Evolutionary conservation across 2,329 filamentous ascomycete species (phyloP), one percentile per base, ranked within the genome.

Genomic region (Penicillium sp.): DNA sequence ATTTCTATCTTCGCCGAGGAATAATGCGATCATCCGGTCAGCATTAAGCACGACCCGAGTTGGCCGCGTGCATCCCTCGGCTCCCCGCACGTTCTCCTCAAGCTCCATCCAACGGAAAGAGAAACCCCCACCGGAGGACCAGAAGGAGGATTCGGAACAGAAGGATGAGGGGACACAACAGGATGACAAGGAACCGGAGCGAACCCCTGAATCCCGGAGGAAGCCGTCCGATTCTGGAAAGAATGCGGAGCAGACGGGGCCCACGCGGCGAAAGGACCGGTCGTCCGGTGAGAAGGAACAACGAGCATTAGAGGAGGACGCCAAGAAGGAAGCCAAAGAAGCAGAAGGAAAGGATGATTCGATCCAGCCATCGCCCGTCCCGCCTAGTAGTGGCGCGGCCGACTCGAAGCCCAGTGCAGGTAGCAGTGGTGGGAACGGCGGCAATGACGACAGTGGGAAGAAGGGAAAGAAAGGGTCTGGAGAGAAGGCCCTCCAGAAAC

Each of bases 401-500:
- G 74, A 77, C 54, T 71, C 73, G 18, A 76, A 75, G 59, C 78
- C 81, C 31, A 83, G 82, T 62, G 78, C 84, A 43, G 81, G 85
- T 38, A 75, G 70, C 44, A 69, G 71, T 48, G 71, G 74, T 24
- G 74, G 79, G 18, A 70, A 69, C 50, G 70, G 73, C 24, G 74
- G 79, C 14, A 79, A 79, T 48, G 84, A 87, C 58, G 81, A 82
- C 61, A 81, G 86, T 22, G 84, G 87, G 44, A 87, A 84, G 72
- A 88, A 85, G 66, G 86, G 90, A 48, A 82, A 84, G 60, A 92
- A 88, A 68, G 65, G 70, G 30, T 80, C 85, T 44, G 70, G 76
- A n/a, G 89, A 94, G 54, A 85, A 84, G 65, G 86, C 88, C 22
- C 79, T 97, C 35, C 85, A 90, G 63, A 97, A 97, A 74, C 89